These are phyloP conservation scores for Clarireedia sp. DNA, from an alignment of 2,329 filamentous ascomycete genomes.

Conservation along the genomic window DNA sequence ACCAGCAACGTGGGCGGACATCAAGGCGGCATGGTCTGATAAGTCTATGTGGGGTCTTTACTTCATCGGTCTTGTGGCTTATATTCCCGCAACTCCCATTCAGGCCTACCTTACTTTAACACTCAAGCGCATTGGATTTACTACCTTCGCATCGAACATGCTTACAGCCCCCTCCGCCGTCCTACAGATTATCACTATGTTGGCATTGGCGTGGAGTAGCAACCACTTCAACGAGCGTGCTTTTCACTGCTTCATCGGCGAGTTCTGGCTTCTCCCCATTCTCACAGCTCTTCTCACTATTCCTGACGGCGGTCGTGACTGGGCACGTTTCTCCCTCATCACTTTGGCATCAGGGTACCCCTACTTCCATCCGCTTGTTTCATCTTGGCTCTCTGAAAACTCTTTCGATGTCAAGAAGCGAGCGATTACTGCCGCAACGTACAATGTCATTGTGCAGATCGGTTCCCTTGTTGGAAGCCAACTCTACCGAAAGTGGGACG, in stretches of 20 bases:
- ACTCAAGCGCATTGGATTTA: conserved; percentile 21
- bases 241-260: conserved; percentile 25
- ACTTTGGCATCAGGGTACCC: conserved; percentile 14
- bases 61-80: conserved; percentile 29
- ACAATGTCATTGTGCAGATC: conserved; percentile 47
- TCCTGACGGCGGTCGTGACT: conserved; percentile 17
- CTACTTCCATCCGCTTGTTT: conserved; percentile 37
- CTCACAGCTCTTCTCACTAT: conserved; percentile 16
- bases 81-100: conserved; percentile 19
- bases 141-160: conserved; percentile 38
- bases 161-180: conserved; percentile 38
- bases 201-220: conserved; percentile 39
- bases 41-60: conserved; percentile 48
- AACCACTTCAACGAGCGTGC: conserved; percentile 33
- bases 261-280: conserved; percentile 36
- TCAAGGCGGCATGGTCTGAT: conserved; percentile 41
- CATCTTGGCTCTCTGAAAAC: conserved; percentile 45
- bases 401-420: conserved; percentile 53
- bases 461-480: conserved; percentile 30
- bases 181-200: conserved; percentile 32
- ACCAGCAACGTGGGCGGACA: conserved; percentile 36
- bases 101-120: conserved; percentile 21
- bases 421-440: conserved; percentile 53
- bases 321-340: conserved; percentile 12
- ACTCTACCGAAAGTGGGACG: conserved; percentile 38